Conservation (phyloP, 2,329 filamentous ascomycete genomes). For the Colletotrichum higginsianum region DNA sequence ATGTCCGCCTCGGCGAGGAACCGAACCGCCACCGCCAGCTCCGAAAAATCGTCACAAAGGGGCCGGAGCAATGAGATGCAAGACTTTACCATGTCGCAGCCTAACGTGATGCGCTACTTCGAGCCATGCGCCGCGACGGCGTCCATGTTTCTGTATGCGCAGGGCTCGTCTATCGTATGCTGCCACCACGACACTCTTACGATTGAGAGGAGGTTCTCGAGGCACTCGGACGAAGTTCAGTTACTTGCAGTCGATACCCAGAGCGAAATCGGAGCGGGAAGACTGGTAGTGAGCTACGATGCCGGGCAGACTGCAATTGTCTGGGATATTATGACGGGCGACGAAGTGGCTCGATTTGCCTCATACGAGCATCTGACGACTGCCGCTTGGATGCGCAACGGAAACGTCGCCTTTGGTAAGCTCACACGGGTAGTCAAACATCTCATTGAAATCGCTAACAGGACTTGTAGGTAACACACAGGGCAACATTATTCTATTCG, state of each 20-base stretch:
- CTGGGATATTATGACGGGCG: slow-evolving; percentile 94
- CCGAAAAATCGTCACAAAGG: slow-evolving; percentile 66
- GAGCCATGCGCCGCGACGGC: slow-evolving; percentile 93
- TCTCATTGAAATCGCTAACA: slow-evolving; percentile 46
- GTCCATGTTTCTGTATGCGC: slow-evolving; percentile 89
- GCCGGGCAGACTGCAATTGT: slow-evolving; percentile 92
- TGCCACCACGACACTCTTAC: slow-evolving; percentile 93
- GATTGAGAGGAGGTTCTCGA: slow-evolving; percentile 87
- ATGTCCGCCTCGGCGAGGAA: slow-evolving; percentile 74
- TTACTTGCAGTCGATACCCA: slow-evolving; percentile 92
- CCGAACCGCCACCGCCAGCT: slow-evolving; percentile 72
- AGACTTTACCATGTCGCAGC: slow-evolving; percentile 69
- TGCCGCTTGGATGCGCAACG: slow-evolving; percentile 96
- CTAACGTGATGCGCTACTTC: slow-evolving; percentile 71
- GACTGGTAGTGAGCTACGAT: slow-evolving; percentile 94
- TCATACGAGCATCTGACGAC: slow-evolving; percentile 90
- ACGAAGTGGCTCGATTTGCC: slow-evolving; percentile 91
- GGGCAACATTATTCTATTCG: slow-evolving; percentile 94
- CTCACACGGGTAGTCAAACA: slow-evolving; percentile 28
- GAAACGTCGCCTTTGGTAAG: slow-evolving; percentile 96
- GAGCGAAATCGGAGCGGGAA: slow-evolving; percentile 87
- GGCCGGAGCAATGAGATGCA: slow-evolving; percentile 61
- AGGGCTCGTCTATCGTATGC: slow-evolving; percentile 86
- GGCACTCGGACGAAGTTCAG: slow-evolving; percentile 86
- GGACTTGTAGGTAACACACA: slow-evolving; percentile 82